phyloP scores from a whole-genome alignment of 345 rosid genomes.

The Linum trigynum region DNA sequence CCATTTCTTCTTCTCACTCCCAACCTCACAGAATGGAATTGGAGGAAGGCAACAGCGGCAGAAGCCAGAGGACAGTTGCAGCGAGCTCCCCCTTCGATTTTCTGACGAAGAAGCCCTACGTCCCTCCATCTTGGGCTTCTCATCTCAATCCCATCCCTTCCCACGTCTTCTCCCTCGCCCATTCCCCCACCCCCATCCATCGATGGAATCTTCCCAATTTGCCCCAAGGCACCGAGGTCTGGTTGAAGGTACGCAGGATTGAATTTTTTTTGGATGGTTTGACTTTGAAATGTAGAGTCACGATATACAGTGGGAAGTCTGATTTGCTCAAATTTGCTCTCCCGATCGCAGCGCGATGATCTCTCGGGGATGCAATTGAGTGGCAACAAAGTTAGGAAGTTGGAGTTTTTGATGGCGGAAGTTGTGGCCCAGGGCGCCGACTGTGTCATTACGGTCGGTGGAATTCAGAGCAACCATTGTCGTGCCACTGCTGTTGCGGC shows the following conservation, averaged over 20 bases:
- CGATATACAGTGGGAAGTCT: no score
- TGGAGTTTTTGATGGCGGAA: slow-evolving; percentile 82
- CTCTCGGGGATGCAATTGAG: slow-evolving; percentile 87
- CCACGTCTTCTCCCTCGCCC: slow-evolving; percentile 18
- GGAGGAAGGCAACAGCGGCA: not conserved
- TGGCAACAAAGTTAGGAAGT: slow-evolving; percentile 80
- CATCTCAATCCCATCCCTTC: slow-evolving; percentile 17
- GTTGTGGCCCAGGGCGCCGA: slow-evolving; percentile 81
- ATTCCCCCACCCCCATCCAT: slow-evolving; percentile 85
- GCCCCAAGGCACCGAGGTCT: slow-evolving; percentile 63
- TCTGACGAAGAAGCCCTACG: slow-evolving; percentile 9
- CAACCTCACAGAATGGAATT: slow-evolving; percentile 9
- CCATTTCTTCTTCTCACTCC: not conserved
- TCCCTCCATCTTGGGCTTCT: slow-evolving; percentile 19
- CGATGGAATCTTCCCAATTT: slow-evolving; percentile 76
- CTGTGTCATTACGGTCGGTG: slow-evolving; percentile 74
- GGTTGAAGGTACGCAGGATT: slow-evolving; percentile 52
- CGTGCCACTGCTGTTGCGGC: slow-evolving; percentile 92
- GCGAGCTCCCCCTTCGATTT: not conserved
- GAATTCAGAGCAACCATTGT: slow-evolving; percentile 91
- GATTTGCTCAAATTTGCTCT: not conserved
- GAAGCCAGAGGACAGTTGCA: not conserved
- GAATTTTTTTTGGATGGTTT: not conserved
- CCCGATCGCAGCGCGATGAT: slow-evolving; percentile 54
- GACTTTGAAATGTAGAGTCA: not conserved